These are phyloP conservation scores for Dendrobium chrysotoxum DNA, from an alignment of 106 monocot species.

Conservation along the genomic window DNA sequence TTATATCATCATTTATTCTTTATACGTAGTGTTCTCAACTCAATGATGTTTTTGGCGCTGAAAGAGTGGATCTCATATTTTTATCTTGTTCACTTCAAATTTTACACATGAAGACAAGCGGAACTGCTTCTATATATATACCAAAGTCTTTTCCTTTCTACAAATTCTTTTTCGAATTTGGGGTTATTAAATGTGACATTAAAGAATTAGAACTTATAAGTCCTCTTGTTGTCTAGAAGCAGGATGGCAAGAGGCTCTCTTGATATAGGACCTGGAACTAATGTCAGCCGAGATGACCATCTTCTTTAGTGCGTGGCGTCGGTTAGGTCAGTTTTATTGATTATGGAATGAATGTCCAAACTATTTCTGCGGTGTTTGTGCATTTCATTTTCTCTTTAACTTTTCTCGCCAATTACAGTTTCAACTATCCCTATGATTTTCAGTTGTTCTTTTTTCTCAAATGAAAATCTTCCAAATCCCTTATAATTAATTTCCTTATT, in stretches of 20 bases:
- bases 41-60: background rate
- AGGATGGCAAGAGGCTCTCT: conserved; percentile 87
- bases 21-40: background rate
- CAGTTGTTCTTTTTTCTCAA: background rate
- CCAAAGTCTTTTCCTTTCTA: conserved; percentile 22
- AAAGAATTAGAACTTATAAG: conserved; percentile 54
- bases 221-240: conserved; percentile 81
- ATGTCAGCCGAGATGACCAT: conserved; percentile 72
- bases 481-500: background rate
- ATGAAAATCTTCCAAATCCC: background rate
- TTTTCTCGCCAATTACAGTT: conserved; percentile 20
- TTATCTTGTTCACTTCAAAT: conserved; percentile 3
- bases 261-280: conserved; percentile 72
- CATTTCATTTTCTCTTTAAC: conserved; percentile 11
- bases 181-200: conserved; percentile 31
- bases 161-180: conserved; percentile 48
- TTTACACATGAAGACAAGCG: conserved; percentile 16
- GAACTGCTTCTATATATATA: conserved; percentile 17
- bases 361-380: conserved; percentile 3
- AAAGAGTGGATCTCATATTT: background rate
- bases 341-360: conserved; percentile 47
- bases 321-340: conserved; percentile 89
- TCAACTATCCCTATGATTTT: background rate
- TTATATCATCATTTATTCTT: conserved; percentile 3
- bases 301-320: conserved; percentile 26